These are phyloP conservation scores for Beta vulgaris DNA, from an alignment of 148 eudicot genomes.

Conservation along the genomic window DNA sequence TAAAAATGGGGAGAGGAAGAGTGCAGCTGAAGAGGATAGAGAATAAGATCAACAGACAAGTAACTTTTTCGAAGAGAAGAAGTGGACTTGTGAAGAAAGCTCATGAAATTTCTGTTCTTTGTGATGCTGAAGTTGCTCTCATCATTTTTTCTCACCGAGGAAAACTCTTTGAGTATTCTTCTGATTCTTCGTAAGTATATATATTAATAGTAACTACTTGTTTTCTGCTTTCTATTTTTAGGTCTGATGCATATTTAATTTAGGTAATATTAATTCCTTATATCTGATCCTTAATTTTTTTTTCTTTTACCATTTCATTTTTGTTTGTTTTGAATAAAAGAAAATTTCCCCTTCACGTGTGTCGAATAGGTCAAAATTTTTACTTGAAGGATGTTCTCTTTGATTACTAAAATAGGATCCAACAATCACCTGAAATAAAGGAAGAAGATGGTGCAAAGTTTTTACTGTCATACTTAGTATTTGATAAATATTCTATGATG, in stretches of 20 bases:
- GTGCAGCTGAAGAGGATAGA: constrained; percentile 46
- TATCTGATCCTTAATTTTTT: not conserved
- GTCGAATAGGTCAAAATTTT: not conserved
- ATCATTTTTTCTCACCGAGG: constrained; percentile 45
- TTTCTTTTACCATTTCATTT: not conserved
- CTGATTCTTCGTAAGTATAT: constrained; percentile 35
- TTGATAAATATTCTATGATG: not conserved
- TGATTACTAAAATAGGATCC: constrained; percentile 12
- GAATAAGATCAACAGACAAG: constrained; percentile 50
- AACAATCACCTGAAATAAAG: constrained; percentile 21
- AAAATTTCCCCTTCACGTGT: constrained; percentile 11
- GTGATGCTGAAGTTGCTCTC: constrained; percentile 50
- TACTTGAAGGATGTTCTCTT: constrained; percentile 2
- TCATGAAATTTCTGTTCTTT: constrained; percentile 48
- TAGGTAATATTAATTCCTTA: not conserved
- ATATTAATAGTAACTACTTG: not conserved
- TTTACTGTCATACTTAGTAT: not conserved
- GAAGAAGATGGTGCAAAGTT: not conserved
- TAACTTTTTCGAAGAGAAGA: constrained; percentile 47
- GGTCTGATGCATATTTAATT: not conserved
- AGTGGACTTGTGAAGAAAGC: constrained; percentile 44
- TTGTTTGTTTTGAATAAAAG: constrained; percentile 14
- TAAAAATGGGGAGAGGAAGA: constrained; percentile 45
- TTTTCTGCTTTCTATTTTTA: constrained; percentile 1
- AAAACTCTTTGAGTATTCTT: constrained; percentile 43